These are phyloP conservation scores for Huntiella abstrusa DNA, from an alignment of 2,329 filamentous ascomycete genomes.

Conservation along the genomic window DNA sequence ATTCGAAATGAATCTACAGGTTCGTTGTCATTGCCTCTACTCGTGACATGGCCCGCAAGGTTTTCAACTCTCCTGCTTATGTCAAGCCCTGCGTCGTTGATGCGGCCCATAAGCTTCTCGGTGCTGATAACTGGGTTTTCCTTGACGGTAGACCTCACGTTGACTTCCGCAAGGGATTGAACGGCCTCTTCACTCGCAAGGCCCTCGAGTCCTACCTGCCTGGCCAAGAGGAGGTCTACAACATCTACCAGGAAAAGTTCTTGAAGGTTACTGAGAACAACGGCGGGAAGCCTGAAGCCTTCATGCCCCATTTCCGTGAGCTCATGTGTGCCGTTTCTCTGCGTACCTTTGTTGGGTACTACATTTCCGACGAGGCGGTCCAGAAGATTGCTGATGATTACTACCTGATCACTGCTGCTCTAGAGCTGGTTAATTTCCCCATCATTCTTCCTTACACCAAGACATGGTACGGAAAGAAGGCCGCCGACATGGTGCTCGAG, in stretches of 20 bases:
- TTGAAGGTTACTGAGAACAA: conserved; percentile 54
- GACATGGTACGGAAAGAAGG: conserved; percentile 95
- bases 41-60: conserved; percentile 86
- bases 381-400: conserved; percentile 95
- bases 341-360: conserved; percentile 92
- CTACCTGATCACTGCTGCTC: conserved; percentile 84
- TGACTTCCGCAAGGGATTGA: conserved; percentile 92
- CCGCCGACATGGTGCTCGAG: conserved; percentile 72
- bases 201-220: conserved; percentile 79
- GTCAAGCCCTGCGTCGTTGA: conserved; percentile 97
- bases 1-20: conserved; percentile 24
- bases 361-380: conserved; percentile 75
- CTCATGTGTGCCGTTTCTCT: conserved; percentile 88
- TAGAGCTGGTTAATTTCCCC: conserved; percentile 96
- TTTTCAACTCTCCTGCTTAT: conserved; percentile 82
- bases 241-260: conserved; percentile 67
- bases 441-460: conserved; percentile 90
- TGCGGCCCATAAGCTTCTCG: conserved; percentile 79
- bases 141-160: conserved; percentile 87
- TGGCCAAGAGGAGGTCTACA: conserved; percentile 81
- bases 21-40: conserved; percentile 95
- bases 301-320: conserved; percentile 85
- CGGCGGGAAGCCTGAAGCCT: conserved; percentile 57
- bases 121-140: conserved; percentile 90
- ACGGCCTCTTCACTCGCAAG: conserved; percentile 80